A percentile compares a stretch with the other conserved stretches of the same genome.
phyloP scores from a whole-genome alignment of 768 basidiomycete species.

The Phaeotremella fagi region DNA sequence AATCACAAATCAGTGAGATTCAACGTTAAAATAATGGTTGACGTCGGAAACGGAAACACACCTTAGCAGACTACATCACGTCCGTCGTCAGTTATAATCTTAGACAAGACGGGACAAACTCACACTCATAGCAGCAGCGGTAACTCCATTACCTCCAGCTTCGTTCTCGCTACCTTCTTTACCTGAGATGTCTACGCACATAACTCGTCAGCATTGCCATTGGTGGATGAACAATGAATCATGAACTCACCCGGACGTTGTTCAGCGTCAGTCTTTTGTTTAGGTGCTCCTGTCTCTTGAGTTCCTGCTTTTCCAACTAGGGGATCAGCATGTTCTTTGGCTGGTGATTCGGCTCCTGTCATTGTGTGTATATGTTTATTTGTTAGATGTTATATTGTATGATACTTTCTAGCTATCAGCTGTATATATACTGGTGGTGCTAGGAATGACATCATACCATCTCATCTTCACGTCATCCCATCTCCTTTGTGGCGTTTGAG shows the following conservation, averaged over 20 bases:
- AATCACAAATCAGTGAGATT: too few relatives aligned
- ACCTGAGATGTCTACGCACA: not conserved
- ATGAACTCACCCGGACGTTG: conserved; percentile 21
- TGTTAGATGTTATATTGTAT: too few relatives aligned
- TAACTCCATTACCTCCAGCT: not conserved
- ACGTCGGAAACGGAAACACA: not conserved
- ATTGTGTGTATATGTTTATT: conserved; percentile 12
- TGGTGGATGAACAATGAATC: not conserved
- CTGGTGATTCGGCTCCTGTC: conserved; percentile 15
- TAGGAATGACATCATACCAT: too few relatives aligned
- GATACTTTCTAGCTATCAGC: too few relatives aligned
- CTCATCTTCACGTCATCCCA: conserved; percentile 8
- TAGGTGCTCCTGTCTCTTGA: conserved; percentile 1
- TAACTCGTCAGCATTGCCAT: not conserved
- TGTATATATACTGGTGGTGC: not conserved
- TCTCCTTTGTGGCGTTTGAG: not conserved
- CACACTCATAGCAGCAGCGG: not conserved
- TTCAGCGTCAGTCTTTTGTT: conserved; percentile 20
- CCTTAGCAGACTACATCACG: not conserved
- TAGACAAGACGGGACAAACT: not conserved
- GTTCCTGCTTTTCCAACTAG: conserved; percentile 13
- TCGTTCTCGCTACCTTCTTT: not conserved
- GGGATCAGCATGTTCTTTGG: conserved; percentile 14
- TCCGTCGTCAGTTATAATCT: not conserved
- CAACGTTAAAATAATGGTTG: too few relatives aligned